phyloP scores from a whole-genome alignment of 306 rosid species.

The peach (Prunus persica) region DNA sequence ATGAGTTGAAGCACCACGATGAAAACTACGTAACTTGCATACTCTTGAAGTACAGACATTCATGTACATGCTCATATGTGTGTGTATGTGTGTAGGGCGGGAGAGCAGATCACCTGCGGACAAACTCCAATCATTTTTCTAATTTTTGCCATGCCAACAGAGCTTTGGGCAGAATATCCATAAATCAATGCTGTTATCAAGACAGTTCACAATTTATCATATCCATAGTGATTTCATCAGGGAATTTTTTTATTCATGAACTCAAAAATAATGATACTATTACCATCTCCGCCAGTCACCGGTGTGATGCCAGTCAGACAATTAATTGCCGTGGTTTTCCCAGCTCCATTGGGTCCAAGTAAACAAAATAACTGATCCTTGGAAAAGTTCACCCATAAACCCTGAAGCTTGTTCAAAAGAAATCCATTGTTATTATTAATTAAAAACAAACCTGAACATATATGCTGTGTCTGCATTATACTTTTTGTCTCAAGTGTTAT shows the following conservation, averaged over 20 bases:
- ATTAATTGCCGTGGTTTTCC: conserved; percentile 79
- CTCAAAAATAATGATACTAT: conserved; percentile 14
- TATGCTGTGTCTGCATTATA: background rate
- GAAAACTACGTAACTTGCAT: background rate
- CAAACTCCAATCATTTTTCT: conserved; percentile 82
- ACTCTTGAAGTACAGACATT: background rate
- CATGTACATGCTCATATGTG: background rate
- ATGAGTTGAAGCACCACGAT: background rate
- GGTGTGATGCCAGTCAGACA: conserved; percentile 91
- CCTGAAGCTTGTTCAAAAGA: conserved; percentile 49
- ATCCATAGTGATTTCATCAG: background rate
- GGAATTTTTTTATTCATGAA: background rate
- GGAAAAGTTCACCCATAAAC: conserved; percentile 74
- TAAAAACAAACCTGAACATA: background rate
- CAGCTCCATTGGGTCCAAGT: conserved; percentile 94
- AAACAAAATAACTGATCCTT: conserved; percentile 91
- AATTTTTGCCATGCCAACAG: conserved; percentile 72
- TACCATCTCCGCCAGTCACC: conserved; percentile 84
- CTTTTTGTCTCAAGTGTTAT: background rate
- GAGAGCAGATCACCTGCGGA: conserved; percentile 68
- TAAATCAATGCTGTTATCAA: conserved; percentile 62
- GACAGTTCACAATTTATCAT: conserved; percentile 14
- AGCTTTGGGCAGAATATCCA: conserved; percentile 67
- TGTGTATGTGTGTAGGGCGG: background rate
- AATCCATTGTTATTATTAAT: background rate